Evolutionary conservation across 2,329 filamentous ascomycete species (phyloP), one percentile per base, ranked within the genome.

Genomic region (Ceratocystis huliohia): DNA sequence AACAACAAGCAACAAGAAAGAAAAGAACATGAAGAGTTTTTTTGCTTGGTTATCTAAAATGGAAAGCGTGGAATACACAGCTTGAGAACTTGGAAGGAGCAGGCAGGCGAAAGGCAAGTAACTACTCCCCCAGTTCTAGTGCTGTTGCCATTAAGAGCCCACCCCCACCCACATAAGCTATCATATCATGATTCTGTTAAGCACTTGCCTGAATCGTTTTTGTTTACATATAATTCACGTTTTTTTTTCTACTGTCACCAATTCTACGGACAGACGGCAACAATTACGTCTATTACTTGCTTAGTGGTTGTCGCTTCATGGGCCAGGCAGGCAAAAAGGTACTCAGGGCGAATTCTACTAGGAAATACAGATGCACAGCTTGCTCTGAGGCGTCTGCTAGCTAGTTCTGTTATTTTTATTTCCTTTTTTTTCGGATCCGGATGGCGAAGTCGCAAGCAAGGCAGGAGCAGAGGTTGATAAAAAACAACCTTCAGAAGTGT

Each of bases 401-500:
- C 13, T 28, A 15, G 1, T 41, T 10, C 37, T 53, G 3, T 53
- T 50, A 2, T 20, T 10, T 50, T n/a, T n/a, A 5, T 15, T 46
- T 46, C 3, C 5, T 48, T 48, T 20, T 48, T 48, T 48, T 48
- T n/a, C 56, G 28, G 56, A 8, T 15, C 28, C 56, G n/a, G 28
- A 59, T 15, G 56, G 56, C 56, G n/a, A 59, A 59, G 30, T 59
- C 5, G 8, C 25, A 59, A 37, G 28, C 1, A 15, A n/a, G 15
- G 56, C 15, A 15, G 17, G 48, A 25, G 22, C 7, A 48, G 15
- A 17, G 25, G 7, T 28, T 28, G 37, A 50, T 20, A 50, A 50
- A 50, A 50, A 50, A 10, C 7, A 50, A 53, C 56, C 56, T 22
- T n/a, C 56, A 59, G 56, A 59, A 59, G 56, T 59, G 56, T 59